Conservation (phyloP, 345 rosid species). For the Zanthoxylum bungeanum region DNA sequence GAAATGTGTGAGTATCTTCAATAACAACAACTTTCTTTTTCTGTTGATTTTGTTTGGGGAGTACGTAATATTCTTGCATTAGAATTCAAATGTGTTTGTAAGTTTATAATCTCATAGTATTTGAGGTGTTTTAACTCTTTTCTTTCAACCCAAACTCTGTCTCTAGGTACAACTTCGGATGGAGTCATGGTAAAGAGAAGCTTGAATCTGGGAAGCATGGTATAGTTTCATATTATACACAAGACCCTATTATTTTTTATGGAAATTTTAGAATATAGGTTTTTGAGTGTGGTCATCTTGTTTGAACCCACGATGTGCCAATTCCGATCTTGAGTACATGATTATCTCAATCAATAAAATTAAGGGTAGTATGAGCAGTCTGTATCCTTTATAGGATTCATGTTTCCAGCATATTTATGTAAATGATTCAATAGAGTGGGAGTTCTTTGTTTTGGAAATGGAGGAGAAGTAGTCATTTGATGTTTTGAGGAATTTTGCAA, state of each 20-base stretch:
- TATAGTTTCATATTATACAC: constrained; percentile 13
- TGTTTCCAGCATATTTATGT: neutral
- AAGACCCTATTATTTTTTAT: neutral
- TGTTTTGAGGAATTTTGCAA: constrained; percentile 9
- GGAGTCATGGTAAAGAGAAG: constrained; percentile 97
- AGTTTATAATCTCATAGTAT: neutral
- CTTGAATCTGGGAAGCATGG: constrained; percentile 96
- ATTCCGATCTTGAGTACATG: neutral
- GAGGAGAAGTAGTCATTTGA: neutral
- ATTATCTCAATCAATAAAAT: neutral
- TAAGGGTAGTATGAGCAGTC: neutral
- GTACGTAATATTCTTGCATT: neutral
- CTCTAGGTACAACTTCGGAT: constrained; percentile 85
- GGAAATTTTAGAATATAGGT: neutral
- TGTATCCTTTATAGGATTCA: neutral
- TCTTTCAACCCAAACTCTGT: neutral
- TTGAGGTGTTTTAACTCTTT: neutral
- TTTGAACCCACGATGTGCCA: neutral
- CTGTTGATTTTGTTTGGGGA: neutral
- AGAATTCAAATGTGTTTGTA: neutral
- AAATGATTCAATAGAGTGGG: neutral
- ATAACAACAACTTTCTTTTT: neutral
- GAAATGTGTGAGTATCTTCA: neutral
- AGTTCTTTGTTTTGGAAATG: neutral
- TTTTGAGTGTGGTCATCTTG: neutral